Evolutionary conservation across 352 stramenopile species (phyloP).

Genomic region (Phytophthora podocarpi): DNA sequence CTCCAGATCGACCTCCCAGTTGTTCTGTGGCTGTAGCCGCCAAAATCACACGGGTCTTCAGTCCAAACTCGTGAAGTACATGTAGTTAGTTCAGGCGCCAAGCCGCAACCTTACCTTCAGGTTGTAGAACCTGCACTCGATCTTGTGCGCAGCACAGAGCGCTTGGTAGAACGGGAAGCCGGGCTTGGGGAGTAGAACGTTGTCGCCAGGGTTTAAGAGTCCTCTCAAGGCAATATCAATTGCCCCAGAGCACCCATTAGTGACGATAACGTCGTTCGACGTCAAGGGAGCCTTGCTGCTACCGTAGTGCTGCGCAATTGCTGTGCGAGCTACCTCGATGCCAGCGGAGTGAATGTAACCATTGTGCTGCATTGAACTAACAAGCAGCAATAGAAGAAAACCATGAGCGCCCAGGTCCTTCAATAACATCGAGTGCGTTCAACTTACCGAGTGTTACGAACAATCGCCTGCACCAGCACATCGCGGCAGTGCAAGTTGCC

Average conservation of each 20-base stretch:
- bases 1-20: slow-evolving; percentile 94
- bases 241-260: slow-evolving; percentile 92
- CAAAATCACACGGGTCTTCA: neutral
- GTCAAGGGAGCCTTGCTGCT: slow-evolving; percentile 59
- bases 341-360: slow-evolving; percentile 94
- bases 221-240: slow-evolving; percentile 93
- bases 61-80: too few relatives aligned
- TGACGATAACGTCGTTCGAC: slow-evolving; percentile 94
- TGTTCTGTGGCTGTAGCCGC: slow-evolving; percentile 62
- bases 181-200: slow-evolving; percentile 93
- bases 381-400: neutral
- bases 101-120: slow-evolving; percentile 59
- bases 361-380: slow-evolving; percentile 85
- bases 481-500: slow-evolving; percentile 92
- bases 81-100: too few relatives aligned
- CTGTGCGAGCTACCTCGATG: slow-evolving; percentile 77
- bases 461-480: slow-evolving; percentile 80
- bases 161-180: slow-evolving; percentile 96
- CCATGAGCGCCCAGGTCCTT: neutral
- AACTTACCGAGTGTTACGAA: slow-evolving; percentile 64
- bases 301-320: slow-evolving; percentile 89
- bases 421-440: neutral
- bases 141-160: slow-evolving; percentile 92
- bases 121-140: slow-evolving; percentile 93
- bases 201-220: slow-evolving; percentile 91